These are phyloP conservation scores for Sphaerobolus stellatus DNA, from an alignment of 1,284 basidiomycete species.

Conservation along the genomic window DNA sequence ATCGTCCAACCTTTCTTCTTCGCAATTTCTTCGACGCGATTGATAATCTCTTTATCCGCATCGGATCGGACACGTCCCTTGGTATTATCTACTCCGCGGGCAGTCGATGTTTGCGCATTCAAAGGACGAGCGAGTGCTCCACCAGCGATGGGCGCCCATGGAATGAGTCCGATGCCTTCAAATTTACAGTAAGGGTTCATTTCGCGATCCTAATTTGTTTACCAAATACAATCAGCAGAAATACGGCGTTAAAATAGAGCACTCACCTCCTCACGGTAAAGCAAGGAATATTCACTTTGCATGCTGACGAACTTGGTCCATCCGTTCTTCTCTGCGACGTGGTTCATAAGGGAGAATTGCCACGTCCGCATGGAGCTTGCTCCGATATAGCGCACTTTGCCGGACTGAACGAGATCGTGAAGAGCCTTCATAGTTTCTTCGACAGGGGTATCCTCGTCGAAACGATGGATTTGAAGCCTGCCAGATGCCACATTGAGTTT, in stretches of 20 bases:
- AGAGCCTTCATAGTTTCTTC: conserved; percentile 47
- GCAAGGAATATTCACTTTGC: conserved; percentile 42
- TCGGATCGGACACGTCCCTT: conserved; percentile 29
- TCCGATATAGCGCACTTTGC: conserved; percentile 43
- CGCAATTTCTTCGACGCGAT: conserved; percentile 42
- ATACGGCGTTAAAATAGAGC: conserved; percentile 11
- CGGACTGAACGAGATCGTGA: conserved; percentile 40
- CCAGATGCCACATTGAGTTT: background rate
- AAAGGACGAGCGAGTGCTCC: conserved; percentile 42
- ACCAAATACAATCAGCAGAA: background rate
- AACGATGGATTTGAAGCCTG: conserved; percentile 43
- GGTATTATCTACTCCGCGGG: conserved; percentile 25
- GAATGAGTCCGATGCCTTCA: conserved; percentile 47
- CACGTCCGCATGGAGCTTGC: conserved; percentile 42
- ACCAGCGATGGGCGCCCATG: conserved; percentile 39
- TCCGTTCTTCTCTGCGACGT: conserved; percentile 34
- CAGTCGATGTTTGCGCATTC: conserved; percentile 28
- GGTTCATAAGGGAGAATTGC: conserved; percentile 44
- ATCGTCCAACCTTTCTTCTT: conserved; percentile 38
- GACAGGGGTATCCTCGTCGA: conserved; percentile 32
- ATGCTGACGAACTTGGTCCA: conserved; percentile 42
- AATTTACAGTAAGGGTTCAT: conserved; percentile 48
- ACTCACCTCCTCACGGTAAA: conserved; percentile 41
- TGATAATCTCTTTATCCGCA: conserved; percentile 37
- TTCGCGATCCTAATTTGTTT: conserved; percentile 50